These are phyloP conservation scores for Dictyophora rubrovolvata DNA, from an alignment of 768 basidiomycete genomes.

Conservation along the genomic window DNA sequence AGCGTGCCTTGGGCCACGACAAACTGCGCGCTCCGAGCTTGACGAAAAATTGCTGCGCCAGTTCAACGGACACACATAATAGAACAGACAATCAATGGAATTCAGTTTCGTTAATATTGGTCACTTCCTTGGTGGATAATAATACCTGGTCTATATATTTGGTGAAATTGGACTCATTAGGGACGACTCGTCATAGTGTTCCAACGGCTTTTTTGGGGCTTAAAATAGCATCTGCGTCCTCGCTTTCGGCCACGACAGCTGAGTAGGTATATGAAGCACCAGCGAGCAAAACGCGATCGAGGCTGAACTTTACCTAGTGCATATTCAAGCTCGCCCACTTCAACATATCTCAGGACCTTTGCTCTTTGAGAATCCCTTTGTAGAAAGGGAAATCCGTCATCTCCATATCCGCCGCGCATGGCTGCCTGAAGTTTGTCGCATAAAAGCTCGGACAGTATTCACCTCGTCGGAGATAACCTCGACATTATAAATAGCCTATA, in stretches of 20 bases:
- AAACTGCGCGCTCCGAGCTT: conserved; percentile 90
- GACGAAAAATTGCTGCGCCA: conserved; percentile 87
- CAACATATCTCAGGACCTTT: conserved; percentile 83
- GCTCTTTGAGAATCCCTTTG: conserved; percentile 39
- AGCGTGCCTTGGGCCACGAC: conserved; percentile 66
- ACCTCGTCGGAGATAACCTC: conserved; percentile 62
- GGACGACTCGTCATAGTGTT: conserved; percentile 7
- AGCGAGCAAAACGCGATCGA: not conserved
- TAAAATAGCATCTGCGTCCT: conserved; percentile 61
- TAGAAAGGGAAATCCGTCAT: conserved; percentile 84
- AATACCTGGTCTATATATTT: conserved; percentile 77
- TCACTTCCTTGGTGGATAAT: not conserved
- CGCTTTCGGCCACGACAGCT: conserved; percentile 71
- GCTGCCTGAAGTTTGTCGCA: conserved; percentile 56
- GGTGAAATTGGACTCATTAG: conserved; percentile 70
- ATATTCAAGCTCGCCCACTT: conserved; percentile 87
- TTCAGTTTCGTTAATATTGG: not conserved
- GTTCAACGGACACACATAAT: conserved; percentile 77
- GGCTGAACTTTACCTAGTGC: conserved; percentile 59
- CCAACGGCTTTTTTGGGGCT: conserved; percentile 13
- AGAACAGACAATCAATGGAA: conserved; percentile 48
- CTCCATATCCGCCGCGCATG: conserved; percentile 50
- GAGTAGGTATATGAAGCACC: conserved; percentile 1
- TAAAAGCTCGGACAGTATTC: conserved; percentile 73
- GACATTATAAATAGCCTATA: conserved; percentile 55